Evolutionary conservation across 1,284 basidiomycete genomes (phyloP).

Genomic region (Acaromyces ingoldii): DNA sequence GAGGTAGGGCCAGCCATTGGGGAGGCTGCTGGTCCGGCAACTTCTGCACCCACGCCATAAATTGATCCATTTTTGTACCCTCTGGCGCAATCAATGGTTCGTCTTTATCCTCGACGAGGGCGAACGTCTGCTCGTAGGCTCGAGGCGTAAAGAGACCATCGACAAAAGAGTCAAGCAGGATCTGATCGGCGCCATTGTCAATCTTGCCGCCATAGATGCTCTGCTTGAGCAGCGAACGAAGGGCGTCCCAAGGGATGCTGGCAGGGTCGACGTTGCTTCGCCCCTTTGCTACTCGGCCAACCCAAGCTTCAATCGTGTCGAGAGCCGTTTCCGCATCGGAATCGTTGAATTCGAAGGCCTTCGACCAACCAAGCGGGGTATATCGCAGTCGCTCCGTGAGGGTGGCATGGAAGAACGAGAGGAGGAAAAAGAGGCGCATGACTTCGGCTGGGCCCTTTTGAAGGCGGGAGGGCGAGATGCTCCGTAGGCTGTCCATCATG

Average conservation of each 20-base stretch:
- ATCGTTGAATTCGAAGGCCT: conserved; percentile 49
- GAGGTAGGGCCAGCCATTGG: conserved; percentile 46
- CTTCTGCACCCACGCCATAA: conserved; percentile 39
- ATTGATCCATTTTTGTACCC: conserved; percentile 45
- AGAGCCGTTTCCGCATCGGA: conserved; percentile 46
- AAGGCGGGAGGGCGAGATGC: conserved; percentile 26
- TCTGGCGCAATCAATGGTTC: conserved; percentile 40
- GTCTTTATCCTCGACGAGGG: conserved; percentile 34
- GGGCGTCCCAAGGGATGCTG: conserved; percentile 45
- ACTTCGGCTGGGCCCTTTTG: conserved; percentile 42
- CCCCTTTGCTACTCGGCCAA: conserved; percentile 35
- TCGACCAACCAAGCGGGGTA: conserved; percentile 47
- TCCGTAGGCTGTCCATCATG: conserved; percentile 41
- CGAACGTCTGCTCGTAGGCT: conserved; percentile 42
- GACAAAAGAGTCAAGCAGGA: conserved; percentile 46
- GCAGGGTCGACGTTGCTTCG: conserved; percentile 41
- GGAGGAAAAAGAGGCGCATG: conserved; percentile 41
- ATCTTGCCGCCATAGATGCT: conserved; percentile 49
- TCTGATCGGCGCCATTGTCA: conserved; percentile 44
- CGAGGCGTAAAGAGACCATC: conserved; percentile 43
- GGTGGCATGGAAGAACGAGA: conserved; percentile 48
- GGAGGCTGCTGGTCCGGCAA: conserved; percentile 49
- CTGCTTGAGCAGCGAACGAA: conserved; percentile 44
- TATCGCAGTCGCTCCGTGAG: conserved; percentile 46
- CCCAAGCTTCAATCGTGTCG: conserved; percentile 44